Base-by-base conservation (phyloP, 306 rosid genomes). In the Echinosophora koreensis region DNA sequence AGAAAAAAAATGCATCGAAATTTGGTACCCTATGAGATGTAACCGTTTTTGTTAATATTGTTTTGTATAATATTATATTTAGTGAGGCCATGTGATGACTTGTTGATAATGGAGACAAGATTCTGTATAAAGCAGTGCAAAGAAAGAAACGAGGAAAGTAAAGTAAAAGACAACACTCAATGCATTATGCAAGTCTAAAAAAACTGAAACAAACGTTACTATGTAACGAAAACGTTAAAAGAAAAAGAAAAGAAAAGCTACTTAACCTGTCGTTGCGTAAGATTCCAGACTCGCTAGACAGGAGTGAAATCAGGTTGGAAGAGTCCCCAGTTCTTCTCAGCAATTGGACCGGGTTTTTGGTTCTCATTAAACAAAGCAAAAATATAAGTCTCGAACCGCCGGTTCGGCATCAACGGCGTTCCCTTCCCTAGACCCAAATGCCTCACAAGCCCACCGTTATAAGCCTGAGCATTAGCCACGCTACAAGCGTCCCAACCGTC, bases 341-440 rank as follows among this genome's bases (percentile, higher is more conserved):
- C 97, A 0, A 54, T 30, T 5, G 99, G 99, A 41, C 97, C 99
- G 5, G 99, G 96, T 70, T 95, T 95, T 37, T 87, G 89, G 86
- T 92, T 84, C 87, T 95, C 99, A 8, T 95, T 87, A 32, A 95
- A 95, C 68, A 95, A 32, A 0, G 90, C 89, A 9, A 95, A 95
- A 1, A 95, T 52, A 42, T 80, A 95, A 0, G 92, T 70, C 67
- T 95, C 97, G 56, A 95, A 92, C 56, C 51, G 85, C 6, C 96
- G 61, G 65, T 88, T 90, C 1, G 97, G 99, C 97, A 95, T 92
- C 89, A 95, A 68, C 0, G 99, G 99, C 0, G 97, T 95, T 0
- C 99, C 99, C 47, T 68, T 87, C 0, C 92, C 89, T 1, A 84
- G 58, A 0, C 30, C 82, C 44, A 92, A 84, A 56, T 90, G 99